Conservation (phyloP, 1,284 basidiomycete species). For the Malassezia cuniculi region DNA sequence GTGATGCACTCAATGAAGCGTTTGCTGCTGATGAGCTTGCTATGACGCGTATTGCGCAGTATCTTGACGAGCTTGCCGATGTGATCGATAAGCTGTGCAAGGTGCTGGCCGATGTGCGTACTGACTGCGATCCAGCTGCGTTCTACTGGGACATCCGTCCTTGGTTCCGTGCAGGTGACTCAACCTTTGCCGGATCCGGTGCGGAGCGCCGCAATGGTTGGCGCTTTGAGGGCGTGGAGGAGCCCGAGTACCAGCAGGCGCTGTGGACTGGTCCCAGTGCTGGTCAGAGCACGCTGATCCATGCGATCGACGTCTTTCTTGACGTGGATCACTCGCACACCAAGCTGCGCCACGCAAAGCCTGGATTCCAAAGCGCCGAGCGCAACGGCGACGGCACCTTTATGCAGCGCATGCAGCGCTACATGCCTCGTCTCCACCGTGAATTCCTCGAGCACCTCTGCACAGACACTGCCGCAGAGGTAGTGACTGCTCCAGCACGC, state of each 20-base stretch:
- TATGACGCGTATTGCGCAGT: constrained; percentile 47
- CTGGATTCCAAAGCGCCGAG: constrained; percentile 4
- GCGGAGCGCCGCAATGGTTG: constrained; percentile 51
- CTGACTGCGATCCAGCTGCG: constrained; percentile 61
- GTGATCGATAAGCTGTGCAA: constrained; percentile 52
- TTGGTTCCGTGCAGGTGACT: constrained; percentile 80
- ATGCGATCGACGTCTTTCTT: constrained; percentile 77
- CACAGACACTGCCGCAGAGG: constrained; percentile 6
- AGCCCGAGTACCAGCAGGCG: constrained; percentile 41
- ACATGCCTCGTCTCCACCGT: constrained; percentile 53
- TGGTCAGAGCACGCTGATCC: constrained; percentile 76
- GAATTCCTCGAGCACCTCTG: constrained; percentile 69
- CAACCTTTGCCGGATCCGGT: constrained; percentile 42
- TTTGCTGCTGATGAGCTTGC: constrained; percentile 75
- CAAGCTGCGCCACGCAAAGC: constrained; percentile 14
- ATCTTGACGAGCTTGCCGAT: constrained; percentile 56
- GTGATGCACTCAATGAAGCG: constrained; percentile 73
- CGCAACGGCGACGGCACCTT: constrained; percentile 28
- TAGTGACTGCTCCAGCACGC: constrained; percentile 1
- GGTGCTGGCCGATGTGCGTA: constrained; percentile 49
- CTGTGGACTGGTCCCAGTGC: constrained; percentile 76
- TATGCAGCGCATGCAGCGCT: constrained; percentile 34
- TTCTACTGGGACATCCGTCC: constrained; percentile 79
- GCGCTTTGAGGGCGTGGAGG: constrained; percentile 65
- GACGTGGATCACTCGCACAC: constrained; percentile 57